phyloP scores from a whole-genome alignment of 2,329 filamentous ascomycete genomes.

The Corinectria fuckeliana region DNA sequence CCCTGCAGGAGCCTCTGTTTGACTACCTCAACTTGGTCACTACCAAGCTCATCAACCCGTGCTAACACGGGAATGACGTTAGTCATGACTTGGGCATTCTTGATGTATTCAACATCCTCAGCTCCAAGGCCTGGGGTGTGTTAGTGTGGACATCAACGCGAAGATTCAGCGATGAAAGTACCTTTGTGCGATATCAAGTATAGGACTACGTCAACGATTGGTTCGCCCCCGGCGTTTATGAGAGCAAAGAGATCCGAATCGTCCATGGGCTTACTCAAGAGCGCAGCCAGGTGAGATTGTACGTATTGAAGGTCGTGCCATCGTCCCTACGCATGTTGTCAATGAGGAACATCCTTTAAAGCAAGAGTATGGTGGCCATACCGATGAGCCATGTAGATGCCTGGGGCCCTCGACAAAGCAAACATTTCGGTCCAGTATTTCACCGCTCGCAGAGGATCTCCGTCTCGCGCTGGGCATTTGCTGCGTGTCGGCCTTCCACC shows the following conservation, averaged over 20 bases:
- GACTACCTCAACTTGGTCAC: conserved; percentile 60
- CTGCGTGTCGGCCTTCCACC: conserved; percentile 87
- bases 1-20: conserved; percentile 66
- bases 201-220: conserved; percentile 83
- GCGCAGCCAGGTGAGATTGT: conserved; percentile 52
- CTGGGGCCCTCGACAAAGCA: conserved; percentile 90
- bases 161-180: conserved; percentile 48
- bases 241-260: conserved; percentile 79
- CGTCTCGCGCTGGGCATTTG: conserved; percentile 63
- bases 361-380: conserved; percentile 43
- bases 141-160: conserved; percentile 5
- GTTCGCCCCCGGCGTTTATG: conserved; percentile 80
- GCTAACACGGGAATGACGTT: conserved; percentile 87
- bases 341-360: conserved; percentile 28
- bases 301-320: conserved; percentile 73
- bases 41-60: conserved; percentile 73
- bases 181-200: conserved; percentile 77
- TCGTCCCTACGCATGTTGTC: conserved; percentile 62
- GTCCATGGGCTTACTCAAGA: conserved; percentile 60
- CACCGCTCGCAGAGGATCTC: conserved; percentile 70
- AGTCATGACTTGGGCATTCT: conserved; percentile 72
- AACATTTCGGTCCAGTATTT: conserved; percentile 86
- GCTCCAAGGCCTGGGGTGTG: conserved; percentile 39
- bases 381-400: conserved; percentile 60
- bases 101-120: conserved; percentile 73